Base-by-base conservation (phyloP, 345 rosid species). In the Viola odorata region DNA sequence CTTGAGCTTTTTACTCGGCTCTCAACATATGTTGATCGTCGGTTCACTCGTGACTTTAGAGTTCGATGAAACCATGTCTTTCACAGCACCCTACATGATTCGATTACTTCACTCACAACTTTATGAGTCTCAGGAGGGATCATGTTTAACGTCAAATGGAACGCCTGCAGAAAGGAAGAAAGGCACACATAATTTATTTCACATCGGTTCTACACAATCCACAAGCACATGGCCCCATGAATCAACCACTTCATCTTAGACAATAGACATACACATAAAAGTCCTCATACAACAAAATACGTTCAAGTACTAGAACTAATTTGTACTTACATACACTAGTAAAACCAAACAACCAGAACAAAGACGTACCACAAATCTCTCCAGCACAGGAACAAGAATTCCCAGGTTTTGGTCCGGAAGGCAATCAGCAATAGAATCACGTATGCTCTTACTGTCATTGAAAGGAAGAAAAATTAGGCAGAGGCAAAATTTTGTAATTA, bases 331-430 rank as follows among this genome's bases (percentile, higher is more conserved):
- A n/a, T n/a, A n/a, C n/a, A n/a, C n/a, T 23, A 23, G 32, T 23
- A 23, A 23, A 2, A 23, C 2, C 32, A 23, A 23, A 23, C 32
- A 45, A 49, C 55, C 1, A 53, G 14, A 55, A 64, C 52, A 72
- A 62, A 55, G 40, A 70, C 87, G 65, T 88, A 95, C 99, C 98
- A 91, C 89, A 75, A 95, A 95, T 88, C 95, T 95, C 71, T 95
- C 96, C 81, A 95, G 70, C 37, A 91, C 98, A 0, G 99, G 98
- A 63, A 95, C 95, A 60, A 95, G 83, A 69, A 77, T 60, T 12
- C 84, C 66, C 50, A 95, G 74, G 63, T 74, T 81, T 64, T 61
- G 91, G 55, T 80, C 77, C 0, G 99, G 99, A 63, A 95, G 95
- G 68, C 73, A 82, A 67, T 64, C 84, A 37, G 92, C 86, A 69